Conservation (phyloP, 2,329 filamentous ascomycete species). For the Ceratocystis albifundus region DNA sequence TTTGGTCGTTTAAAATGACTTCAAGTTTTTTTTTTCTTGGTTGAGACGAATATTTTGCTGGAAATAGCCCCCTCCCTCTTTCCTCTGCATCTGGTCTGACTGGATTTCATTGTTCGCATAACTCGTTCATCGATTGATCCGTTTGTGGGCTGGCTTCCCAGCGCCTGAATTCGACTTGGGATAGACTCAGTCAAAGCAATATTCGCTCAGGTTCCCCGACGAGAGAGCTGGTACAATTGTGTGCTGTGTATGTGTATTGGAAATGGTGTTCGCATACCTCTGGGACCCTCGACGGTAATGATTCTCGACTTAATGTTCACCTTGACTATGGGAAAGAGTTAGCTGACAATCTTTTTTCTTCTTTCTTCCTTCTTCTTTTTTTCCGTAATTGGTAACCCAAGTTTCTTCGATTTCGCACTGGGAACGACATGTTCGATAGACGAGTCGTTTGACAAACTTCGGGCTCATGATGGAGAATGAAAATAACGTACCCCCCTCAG, state of each 20-base stretch:
- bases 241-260: background rate
- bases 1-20: background rate
- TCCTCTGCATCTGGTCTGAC: background rate
- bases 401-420: slow-evolving; percentile 23
- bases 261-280: slow-evolving; percentile 47
- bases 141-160: background rate
- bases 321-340: slow-evolving; percentile 57
- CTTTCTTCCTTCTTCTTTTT: too few relatives aligned
- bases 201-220: background rate
- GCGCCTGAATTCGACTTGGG: background rate
- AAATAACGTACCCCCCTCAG: slow-evolving; percentile 76
- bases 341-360: background rate
- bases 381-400: background rate
- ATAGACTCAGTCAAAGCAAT: background rate
- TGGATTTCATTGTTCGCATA: background rate
- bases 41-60: background rate
- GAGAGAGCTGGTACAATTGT: slow-evolving; percentile 5
- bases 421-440: background rate
- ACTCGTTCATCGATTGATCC: background rate
- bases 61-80: background rate
- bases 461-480: slow-evolving; percentile 22
- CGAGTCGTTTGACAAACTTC: background rate
- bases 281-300: slow-evolving; percentile 93
- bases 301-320: slow-evolving; percentile 92
- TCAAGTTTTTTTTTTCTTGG: background rate